Conservation (phyloP, 305 asterid genomes). For the Stenogyne calaminthoides region DNA sequence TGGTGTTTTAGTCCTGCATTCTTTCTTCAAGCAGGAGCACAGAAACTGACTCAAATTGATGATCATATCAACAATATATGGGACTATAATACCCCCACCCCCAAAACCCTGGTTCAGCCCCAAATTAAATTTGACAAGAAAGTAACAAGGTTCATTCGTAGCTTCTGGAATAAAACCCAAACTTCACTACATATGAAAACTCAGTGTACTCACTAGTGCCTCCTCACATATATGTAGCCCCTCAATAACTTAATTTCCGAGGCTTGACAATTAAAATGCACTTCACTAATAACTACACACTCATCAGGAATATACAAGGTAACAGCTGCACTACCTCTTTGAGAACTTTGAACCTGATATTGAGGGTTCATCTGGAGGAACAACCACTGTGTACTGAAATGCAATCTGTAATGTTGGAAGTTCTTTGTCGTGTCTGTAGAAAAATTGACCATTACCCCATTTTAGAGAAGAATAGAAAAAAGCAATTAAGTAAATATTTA, state of each 20-base stretch:
- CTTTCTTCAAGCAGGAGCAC: not conserved
- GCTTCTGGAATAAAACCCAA: constrained; percentile 9
- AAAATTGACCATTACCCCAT: constrained; percentile 5
- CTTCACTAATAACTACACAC: constrained; percentile 26
- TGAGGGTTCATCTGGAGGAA: constrained; percentile 73
- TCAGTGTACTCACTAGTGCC: not conserved
- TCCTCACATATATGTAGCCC: not conserved
- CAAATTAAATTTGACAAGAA: not conserved
- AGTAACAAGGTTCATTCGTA: not conserved
- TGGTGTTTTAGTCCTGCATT: not conserved
- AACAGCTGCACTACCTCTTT: constrained; percentile 54
- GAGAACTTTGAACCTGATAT: constrained; percentile 51
- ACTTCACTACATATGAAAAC: not conserved
- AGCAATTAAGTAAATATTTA: not conserved
- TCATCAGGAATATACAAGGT: constrained; percentile 12
- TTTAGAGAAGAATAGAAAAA: constrained; percentile 4
- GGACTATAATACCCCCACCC: not conserved
- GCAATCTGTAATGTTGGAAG: constrained; percentile 92
- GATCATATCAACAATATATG: not conserved
- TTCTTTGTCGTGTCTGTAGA: constrained; percentile 80
- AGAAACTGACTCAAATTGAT: constrained; percentile 4
- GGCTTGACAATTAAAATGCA: constrained; percentile 25
- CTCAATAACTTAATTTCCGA: constrained; percentile 10
- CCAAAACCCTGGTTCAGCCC: not conserved
- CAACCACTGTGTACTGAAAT: constrained; percentile 93